Evolutionary conservation across 2,329 filamentous ascomycete genomes (phyloP).

Genomic region (Fusarium sp.): DNA sequence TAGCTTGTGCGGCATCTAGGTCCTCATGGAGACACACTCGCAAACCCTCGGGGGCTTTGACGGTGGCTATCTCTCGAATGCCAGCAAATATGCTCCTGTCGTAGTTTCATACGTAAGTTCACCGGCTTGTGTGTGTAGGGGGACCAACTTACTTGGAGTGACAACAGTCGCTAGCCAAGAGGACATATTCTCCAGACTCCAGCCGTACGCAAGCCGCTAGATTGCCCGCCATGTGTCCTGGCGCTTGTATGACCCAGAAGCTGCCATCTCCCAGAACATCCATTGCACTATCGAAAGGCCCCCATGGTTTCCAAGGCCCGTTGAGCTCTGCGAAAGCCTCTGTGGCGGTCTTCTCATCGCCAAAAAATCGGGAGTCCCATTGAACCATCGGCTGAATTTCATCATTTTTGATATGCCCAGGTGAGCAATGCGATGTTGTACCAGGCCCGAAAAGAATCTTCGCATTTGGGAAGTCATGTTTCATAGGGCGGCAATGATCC

Average conservation of each 20-base stretch:
- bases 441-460: constrained; percentile 21
- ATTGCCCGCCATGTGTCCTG: constrained; percentile 25
- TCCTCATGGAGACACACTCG: constrained; percentile 3
- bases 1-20: no score
- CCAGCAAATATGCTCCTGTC: constrained; percentile 18
- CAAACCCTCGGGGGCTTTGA: not conserved
- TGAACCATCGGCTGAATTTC: constrained; percentile 10
- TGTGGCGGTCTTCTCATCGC: not conserved
- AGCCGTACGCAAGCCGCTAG: constrained; percentile 9
- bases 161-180: constrained; percentile 25
- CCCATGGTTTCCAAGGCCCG: constrained; percentile 13
- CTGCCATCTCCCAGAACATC: constrained; percentile 23
- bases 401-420: constrained; percentile 10
- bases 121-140: no score
- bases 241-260: constrained; percentile 15
- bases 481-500: constrained; percentile 24
- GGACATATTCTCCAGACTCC: constrained; percentile 1
- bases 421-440: constrained; percentile 13
- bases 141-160: constrained; percentile 13
- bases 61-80: not conserved
- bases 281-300: constrained; percentile 1
- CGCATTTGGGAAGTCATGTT: constrained; percentile 16
- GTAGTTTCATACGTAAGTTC: no score
- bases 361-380: constrained; percentile 31
- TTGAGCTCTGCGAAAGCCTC: constrained; percentile 4